These are phyloP conservation scores for Themeda triandra DNA, from an alignment of 176 grass and related monocot genomes.

Conservation along the genomic window DNA sequence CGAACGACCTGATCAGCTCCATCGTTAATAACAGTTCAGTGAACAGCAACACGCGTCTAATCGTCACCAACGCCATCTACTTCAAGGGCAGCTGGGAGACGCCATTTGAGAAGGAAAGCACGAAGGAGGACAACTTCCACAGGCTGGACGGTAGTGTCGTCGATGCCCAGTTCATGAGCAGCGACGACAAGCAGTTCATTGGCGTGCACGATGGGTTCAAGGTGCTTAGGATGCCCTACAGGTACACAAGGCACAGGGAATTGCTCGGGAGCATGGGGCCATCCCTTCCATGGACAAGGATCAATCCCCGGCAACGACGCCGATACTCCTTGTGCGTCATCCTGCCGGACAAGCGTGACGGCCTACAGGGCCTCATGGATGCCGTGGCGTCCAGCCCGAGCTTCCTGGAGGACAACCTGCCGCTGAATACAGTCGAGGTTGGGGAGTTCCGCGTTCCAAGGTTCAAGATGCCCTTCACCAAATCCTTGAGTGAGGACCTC, in stretches of 20 bases:
- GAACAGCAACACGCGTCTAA: neutral
- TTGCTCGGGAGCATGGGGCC: too few species aligned
- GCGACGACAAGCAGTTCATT: neutral
- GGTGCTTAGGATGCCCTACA: neutral
- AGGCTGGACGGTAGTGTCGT: too few species aligned
- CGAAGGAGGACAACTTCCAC: neutral
- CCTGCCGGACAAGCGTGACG: neutral
- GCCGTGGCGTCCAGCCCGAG: neutral
- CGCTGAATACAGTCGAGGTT: neutral
- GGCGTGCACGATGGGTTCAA: neutral
- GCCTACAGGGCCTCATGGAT: neutral
- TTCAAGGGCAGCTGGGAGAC: neutral
- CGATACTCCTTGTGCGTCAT: neutral
- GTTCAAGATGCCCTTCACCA: neutral
- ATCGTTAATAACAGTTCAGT: neutral
- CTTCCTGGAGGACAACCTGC: neutral
- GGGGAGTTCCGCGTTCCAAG: neutral
- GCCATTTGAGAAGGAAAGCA: neutral
- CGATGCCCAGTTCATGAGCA: constrained; percentile 2
- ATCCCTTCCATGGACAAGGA: too few species aligned
- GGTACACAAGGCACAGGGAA: too few species aligned
- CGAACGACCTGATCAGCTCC: neutral
- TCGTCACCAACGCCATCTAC: constrained; percentile 27
- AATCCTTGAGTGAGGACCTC: neutral
- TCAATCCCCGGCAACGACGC: too few species aligned